Evolutionary conservation across 495 filamentous ascomycete species (phyloP), one percentile per base, ranked within the genome.

Genomic region (Podospora conica): DNA sequence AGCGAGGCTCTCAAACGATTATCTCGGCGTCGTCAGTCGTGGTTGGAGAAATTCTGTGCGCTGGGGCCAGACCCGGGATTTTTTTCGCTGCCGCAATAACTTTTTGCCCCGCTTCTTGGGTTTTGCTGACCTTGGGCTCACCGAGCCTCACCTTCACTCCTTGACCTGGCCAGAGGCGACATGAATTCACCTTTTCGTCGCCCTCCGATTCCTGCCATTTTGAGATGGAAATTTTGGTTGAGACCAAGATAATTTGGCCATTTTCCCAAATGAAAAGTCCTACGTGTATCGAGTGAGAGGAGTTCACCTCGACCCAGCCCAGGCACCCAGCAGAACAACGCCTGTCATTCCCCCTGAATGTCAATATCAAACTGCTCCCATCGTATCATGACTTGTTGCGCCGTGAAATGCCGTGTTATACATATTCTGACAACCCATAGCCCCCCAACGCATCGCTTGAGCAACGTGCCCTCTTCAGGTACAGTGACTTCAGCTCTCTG

Each of bases 41-140:
- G 70, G 74, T 76, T 71, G 72, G 74, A 76, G 71, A 76, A 76
- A 71, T 75, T 76, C 70, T 76, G 74, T 72, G 74, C 70, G 74
- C 70, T 66, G 65, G 70, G 72, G 69, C 69, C 70, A 64, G 69
- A 28, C 54, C 55, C 55, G 55, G 68, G 66, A 68, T 69, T 73
- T 75, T 75, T 74, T 75, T 73, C 72, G 72, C 72, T 71, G 65
- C 69, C 72, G 70, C 70, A 75, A 70, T 71, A 74, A 73, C 64
- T 58, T 70, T 72, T 70, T 73, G 73, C 74, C 72, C 72, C 74
- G 73, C 71, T 48, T 48, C 40, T 48, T 48, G 40, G 40, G 40
- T 48, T 48, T 48, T 48, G 58, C 60, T 71, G 55, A 70, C 67
- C 62, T 64, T 12, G 25, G 40, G 59, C 63, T 58, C 63, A 58